Evolutionary conservation across 192 early-diverging fungal species (phyloP).

Genomic region (Backusella westeae): DNA sequence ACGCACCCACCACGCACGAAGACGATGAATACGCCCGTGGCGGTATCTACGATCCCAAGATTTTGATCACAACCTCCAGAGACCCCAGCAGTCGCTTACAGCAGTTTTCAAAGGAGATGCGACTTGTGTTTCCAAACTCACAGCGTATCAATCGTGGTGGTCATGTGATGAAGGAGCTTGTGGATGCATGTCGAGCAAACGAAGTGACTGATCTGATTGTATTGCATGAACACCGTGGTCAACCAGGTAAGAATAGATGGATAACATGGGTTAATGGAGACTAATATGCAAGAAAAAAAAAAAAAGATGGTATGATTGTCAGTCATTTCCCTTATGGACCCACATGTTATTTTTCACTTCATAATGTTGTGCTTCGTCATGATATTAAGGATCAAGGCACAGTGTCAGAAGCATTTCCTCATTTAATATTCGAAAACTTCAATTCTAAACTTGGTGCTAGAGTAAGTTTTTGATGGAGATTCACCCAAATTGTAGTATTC

Average conservation of each 20-base stretch:
- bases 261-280: background rate
- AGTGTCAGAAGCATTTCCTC: conserved; percentile 96
- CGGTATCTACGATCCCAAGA: conserved; percentile 92
- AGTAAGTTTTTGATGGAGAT: conserved; percentile 34
- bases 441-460: conserved; percentile 81
- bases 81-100: conserved; percentile 90
- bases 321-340: conserved; percentile 98
- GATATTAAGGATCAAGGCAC: conserved; percentile 97
- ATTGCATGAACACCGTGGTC: conserved; percentile 91
- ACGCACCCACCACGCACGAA: conserved; percentile 70
- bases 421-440: conserved; percentile 96
- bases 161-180: conserved; percentile 94
- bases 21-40: conserved; percentile 98
- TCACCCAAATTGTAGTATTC: too few relatives aligned
- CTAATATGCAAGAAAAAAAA: background rate
- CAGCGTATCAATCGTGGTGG: conserved; percentile 97
- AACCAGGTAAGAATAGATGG: conserved; percentile 63
- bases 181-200: conserved; percentile 91
- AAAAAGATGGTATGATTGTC: conserved; percentile 84
- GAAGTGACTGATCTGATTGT: conserved; percentile 96
- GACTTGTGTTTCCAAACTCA: conserved; percentile 92
- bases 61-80: conserved; percentile 94
- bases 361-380: conserved; percentile 97
- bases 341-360: conserved; percentile 95
- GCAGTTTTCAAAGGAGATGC: conserved; percentile 98